Conservation (phyloP, 306 rosid genomes). For the Quercus alba region DNA sequence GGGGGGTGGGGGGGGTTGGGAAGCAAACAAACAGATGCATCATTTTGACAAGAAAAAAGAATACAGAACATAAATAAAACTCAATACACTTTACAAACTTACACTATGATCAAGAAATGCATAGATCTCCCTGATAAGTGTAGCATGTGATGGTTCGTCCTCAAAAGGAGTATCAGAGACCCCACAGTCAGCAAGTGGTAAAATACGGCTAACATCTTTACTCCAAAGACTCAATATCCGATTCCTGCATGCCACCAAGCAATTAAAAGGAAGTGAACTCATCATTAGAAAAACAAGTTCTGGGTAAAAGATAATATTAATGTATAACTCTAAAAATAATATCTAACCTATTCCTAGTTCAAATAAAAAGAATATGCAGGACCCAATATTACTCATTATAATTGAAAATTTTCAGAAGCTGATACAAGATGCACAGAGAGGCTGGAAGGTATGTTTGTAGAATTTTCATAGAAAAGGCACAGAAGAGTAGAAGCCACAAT, state of each 20-base stretch:
- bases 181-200: slow-evolving; percentile 93
- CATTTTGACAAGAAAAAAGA: slow-evolving; percentile 10
- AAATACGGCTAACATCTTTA: slow-evolving; percentile 85
- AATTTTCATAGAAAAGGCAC: neutral
- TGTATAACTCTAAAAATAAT: neutral
- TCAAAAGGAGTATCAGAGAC: slow-evolving; percentile 44
- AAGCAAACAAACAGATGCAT: neutral
- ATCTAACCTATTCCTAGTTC: slow-evolving; percentile 4
- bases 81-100: slow-evolving; percentile 42
- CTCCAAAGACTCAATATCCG: slow-evolving; percentile 83
- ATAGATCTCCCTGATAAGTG: slow-evolving; percentile 84
- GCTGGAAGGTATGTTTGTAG: neutral
- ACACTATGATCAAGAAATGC: slow-evolving; percentile 88
- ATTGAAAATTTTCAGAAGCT: slow-evolving; percentile 12
- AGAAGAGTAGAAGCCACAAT: neutral
- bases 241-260: slow-evolving; percentile 62
- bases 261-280: slow-evolving; percentile 15
- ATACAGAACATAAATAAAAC: slow-evolving; percentile 17
- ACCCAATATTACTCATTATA: neutral
- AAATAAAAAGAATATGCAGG: neutral
- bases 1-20: too few species aligned
- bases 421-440: slow-evolving; percentile 5
- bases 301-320: slow-evolving; percentile 5
- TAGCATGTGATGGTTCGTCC: slow-evolving; percentile 54
- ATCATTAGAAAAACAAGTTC: neutral